phyloP scores from a whole-genome alignment of 768 basidiomycete genomes.

The Amanita rimosa region DNA sequence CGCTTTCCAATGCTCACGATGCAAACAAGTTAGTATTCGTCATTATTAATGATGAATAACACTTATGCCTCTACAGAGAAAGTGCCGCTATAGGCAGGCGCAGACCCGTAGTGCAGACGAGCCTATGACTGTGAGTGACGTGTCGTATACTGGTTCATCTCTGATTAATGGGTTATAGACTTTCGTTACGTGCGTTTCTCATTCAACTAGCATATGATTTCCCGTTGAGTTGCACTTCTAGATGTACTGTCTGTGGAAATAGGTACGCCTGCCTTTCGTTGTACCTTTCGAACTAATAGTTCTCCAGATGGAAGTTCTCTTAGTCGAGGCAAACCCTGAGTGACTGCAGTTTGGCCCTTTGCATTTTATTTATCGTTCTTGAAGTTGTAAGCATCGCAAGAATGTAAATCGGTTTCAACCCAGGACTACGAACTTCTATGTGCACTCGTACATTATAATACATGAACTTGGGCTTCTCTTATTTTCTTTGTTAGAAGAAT shows the following conservation, averaged over 20 bases:
- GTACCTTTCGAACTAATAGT: neutral
- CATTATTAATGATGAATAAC: neutral
- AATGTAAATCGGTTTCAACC: too few species aligned
- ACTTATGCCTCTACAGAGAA: slow-evolving; percentile 35
- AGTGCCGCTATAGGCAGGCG: slow-evolving; percentile 89
- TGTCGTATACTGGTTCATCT: neutral
- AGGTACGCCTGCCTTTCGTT: slow-evolving; percentile 13
- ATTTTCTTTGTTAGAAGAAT: too few species aligned
- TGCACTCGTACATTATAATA: too few species aligned
- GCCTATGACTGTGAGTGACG: slow-evolving; percentile 80
- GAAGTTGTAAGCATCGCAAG: too few species aligned
- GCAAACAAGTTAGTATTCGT: slow-evolving; percentile 60
- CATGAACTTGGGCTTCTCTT: too few species aligned
- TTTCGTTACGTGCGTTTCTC: slow-evolving; percentile 63
- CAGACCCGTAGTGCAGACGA: slow-evolving; percentile 98
- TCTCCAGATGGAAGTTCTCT: slow-evolving; percentile 29
- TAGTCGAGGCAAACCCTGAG: slow-evolving; percentile 3
- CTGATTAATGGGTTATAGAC: slow-evolving; percentile 34
- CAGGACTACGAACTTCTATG: too few species aligned
- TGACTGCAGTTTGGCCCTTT: too few species aligned
- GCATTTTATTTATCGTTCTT: too few species aligned
- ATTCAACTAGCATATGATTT: neutral
- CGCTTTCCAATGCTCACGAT: slow-evolving; percentile 92
- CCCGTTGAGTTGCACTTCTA: slow-evolving; percentile 12
- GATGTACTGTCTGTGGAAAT: slow-evolving; percentile 51